Evolutionary conservation across 2,329 filamentous ascomycete genomes (phyloP).

Genomic region (Reticulascus tulasneorum): DNA sequence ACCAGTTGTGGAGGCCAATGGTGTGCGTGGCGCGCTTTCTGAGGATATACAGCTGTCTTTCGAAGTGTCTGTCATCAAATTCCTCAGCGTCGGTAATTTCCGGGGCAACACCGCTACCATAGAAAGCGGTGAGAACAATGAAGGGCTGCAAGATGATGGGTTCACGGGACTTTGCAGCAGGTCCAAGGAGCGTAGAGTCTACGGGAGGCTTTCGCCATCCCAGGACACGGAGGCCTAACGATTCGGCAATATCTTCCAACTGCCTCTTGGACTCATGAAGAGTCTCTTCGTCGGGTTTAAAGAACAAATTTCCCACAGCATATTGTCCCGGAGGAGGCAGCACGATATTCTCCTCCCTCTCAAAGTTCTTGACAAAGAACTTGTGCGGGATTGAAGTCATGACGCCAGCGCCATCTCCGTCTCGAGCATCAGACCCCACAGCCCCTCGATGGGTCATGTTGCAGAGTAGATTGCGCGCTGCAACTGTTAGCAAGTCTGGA

Average conservation of each 20-base stretch:
- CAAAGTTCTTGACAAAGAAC: constrained; percentile 99
- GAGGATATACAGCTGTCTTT: constrained; percentile 89
- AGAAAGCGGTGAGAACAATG: constrained; percentile 80
- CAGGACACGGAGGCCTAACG: constrained; percentile 81
- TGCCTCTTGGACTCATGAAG: constrained; percentile 85
- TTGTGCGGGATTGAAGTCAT: constrained; percentile 99
- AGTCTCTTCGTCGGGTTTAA: constrained; percentile 91
- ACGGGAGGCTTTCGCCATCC: constrained; percentile 95
- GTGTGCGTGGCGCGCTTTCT: constrained; percentile 93
- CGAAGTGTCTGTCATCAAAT: constrained; percentile 83
- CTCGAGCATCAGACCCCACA: constrained; percentile 94
- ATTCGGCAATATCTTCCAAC: constrained; percentile 91
- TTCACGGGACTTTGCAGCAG: constrained; percentile 89
- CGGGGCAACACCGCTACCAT: constrained; percentile 76
- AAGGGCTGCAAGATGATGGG: constrained; percentile 95
- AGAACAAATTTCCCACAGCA: constrained; percentile 95
- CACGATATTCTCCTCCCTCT: constrained; percentile 81
- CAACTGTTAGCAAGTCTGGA: constrained; percentile 2
- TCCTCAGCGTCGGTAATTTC: constrained; percentile 71
- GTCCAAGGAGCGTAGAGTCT: constrained; percentile 88
- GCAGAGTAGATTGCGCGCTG: constrained; percentile 89
- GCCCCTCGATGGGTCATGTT: constrained; percentile 99
- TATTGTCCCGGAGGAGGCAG: constrained; percentile 89
- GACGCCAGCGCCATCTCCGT: constrained; percentile 96
- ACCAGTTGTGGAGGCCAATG: constrained; percentile 96